Evolutionary conservation across 2,329 filamentous ascomycete genomes (phyloP), one percentile per base, ranked within the genome.

Genomic region (Ceratocystis lukuohia): DNA sequence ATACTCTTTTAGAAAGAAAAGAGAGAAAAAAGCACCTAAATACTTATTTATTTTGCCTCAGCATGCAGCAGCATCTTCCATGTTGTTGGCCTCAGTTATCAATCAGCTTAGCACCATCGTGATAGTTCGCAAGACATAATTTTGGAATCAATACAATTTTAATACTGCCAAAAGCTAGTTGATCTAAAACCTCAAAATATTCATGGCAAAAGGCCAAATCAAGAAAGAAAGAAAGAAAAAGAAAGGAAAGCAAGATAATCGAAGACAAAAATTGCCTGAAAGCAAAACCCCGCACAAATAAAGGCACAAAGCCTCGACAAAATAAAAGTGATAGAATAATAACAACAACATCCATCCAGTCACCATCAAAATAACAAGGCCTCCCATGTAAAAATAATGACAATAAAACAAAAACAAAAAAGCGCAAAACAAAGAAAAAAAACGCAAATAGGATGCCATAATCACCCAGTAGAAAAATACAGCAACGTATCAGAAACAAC

Each of bases 161-260:
- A 20, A 57, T 15, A 59, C 37, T 59, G 56, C 7, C 33, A 33
- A 59, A 57, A 41, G 12, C 37, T 41, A 41, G 37, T 30, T 59
- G 25, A 59, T 59, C 56, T 59, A 59, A 59, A 59, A 33, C 15
- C 56, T 30, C 56, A 30, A 25, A n/a, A 30, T 59, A 59, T 59
- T 20, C 15, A 59, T 37, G 56, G 25, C 56, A 30, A 37, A 59
- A n/a, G 8, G 56, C 56, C 56, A 53, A 28, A 28, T 15, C 37
- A 59, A n/a, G 25, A 37, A 20, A 37, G 2, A 37, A 59, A 5
- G 8, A 59, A 59, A n/a, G 4, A 37, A 1, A 37, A 59, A 5
- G 8, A 59, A 59, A n/a, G 4, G 10, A 12, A 10, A 37, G 33
- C 10, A 37, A 37, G 10, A 10, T 37, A 37, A 37, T 37, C 33